Conservation (phyloP, 1,284 basidiomycete genomes). For the Apiotrichum brassicae region DNA sequence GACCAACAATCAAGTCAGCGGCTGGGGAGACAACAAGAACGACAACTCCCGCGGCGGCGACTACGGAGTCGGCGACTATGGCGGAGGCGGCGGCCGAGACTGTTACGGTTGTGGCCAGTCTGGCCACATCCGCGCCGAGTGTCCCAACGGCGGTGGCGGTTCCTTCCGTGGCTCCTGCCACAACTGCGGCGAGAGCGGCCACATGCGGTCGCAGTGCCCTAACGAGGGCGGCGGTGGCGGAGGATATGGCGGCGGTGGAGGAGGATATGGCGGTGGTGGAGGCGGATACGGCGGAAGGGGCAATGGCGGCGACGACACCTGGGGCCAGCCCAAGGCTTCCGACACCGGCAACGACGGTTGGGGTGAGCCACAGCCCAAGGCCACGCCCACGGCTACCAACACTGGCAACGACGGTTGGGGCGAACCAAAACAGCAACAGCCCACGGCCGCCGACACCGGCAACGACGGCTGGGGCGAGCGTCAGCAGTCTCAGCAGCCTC, state of each 20-base stretch:
- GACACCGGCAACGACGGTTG: background rate
- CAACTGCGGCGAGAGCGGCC: constrained; percentile 6
- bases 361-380: background rate
- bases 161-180: constrained; percentile 9
- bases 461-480: constrained; percentile 5
- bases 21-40: background rate
- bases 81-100: background rate
- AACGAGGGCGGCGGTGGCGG: background rate
- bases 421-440: no score
- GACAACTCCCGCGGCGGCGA: background rate
- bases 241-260: background rate
- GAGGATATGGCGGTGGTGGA: background rate
- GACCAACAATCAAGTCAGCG: background rate
- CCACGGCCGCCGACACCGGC: background rate
- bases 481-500: no score
- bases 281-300: background rate
- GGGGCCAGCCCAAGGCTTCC: background rate
- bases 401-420: background rate
- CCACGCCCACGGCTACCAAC: background rate
- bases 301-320: background rate
- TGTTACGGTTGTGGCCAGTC: no score
- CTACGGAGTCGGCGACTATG: background rate
- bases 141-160: constrained; percentile 1
- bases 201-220: background rate
- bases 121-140: constrained; percentile 20